Evolutionary conservation across 306 rosid species (phyloP).

Genomic region (Rosa lucieae): DNA sequence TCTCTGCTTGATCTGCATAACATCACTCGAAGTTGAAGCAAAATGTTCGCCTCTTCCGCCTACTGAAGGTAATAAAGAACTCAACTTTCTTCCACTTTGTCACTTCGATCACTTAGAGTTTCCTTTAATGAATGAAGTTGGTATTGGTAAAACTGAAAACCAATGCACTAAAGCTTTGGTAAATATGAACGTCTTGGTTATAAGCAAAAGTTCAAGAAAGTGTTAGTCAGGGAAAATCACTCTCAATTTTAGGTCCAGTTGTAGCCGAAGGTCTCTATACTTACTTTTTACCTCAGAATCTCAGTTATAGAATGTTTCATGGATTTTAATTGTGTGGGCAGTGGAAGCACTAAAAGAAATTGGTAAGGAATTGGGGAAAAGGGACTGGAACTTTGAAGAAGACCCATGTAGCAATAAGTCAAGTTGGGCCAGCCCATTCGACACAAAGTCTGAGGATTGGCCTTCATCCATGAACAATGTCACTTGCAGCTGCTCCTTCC

Average conservation of each 20-base stretch:
- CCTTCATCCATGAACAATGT: conserved; percentile 18
- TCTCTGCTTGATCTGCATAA: conserved; percentile 5
- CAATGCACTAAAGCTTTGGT: background rate
- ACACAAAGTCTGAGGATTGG: background rate
- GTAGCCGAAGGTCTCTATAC: background rate
- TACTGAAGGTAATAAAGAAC: conserved; percentile 2
- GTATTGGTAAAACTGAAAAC: background rate
- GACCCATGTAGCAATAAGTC: conserved; percentile 17
- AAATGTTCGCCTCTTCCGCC: background rate
- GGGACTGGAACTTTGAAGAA: conserved; percentile 20
- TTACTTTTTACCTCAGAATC: background rate
- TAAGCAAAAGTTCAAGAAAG: too few species aligned
- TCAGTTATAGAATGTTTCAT: background rate
- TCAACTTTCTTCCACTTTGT: background rate
- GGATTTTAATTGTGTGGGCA: conserved; percentile 7
- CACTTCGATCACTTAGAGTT: background rate
- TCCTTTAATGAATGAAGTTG: background rate
- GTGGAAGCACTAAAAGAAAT: conserved; percentile 21
- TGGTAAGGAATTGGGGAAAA: conserved; percentile 12
- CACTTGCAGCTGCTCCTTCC: conserved; percentile 17
- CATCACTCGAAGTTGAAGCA: background rate
- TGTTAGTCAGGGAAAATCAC: background rate
- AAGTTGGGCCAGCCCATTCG: conserved; percentile 13
- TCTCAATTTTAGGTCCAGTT: background rate
- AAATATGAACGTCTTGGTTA: background rate